These are phyloP conservation scores for Polychytrium aggregatum DNA, from an alignment of 192 early-diverging fungal genomes.

Conservation along the genomic window DNA sequence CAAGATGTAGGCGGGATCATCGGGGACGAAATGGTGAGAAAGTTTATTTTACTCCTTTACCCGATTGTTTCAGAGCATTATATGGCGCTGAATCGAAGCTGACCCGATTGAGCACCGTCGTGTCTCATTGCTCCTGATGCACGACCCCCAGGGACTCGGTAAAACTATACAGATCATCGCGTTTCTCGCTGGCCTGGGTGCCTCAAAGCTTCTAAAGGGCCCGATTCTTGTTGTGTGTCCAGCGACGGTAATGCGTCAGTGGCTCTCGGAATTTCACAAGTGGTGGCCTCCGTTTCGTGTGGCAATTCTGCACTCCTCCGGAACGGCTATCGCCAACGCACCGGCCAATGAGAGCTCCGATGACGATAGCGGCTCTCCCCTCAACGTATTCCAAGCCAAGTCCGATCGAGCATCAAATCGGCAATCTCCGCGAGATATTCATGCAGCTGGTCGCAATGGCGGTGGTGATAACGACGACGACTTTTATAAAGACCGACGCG, in stretches of 20 bases:
- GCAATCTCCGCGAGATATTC: too few species aligned
- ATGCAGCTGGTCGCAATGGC: constrained; percentile 2
- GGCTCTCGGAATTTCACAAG: constrained; percentile 49
- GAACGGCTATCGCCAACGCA: too few species aligned
- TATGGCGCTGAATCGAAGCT: too few species aligned
- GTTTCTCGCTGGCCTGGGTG: constrained; percentile 68
- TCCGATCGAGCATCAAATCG: background rate
- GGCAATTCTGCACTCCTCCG: constrained; percentile 76
- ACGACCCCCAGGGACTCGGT: constrained; percentile 66
- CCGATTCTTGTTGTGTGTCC: constrained; percentile 59
- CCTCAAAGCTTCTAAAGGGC: constrained; percentile 50
- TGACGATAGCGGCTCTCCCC: constrained; percentile 3
- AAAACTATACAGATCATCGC: constrained; percentile 87
- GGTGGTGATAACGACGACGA: constrained; percentile 12
- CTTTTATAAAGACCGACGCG: constrained; percentile 10
- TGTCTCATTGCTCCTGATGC: background rate
- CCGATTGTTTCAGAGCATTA: background rate
- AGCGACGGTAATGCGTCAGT: constrained; percentile 43
- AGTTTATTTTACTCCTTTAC: constrained; percentile 6
- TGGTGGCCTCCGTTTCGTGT: constrained; percentile 80
- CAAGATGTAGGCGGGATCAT: constrained; percentile 84
- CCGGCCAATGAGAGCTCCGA: constrained; percentile 24
- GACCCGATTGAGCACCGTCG: too few species aligned
- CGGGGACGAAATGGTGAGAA: constrained; percentile 81
- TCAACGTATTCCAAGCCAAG: background rate